A percentile compares a stretch with the other conserved stretches of the same genome.
These are phyloP conservation scores for Rhododendron henanense DNA, from an alignment of 148 eudicot species.

Conservation along the genomic window DNA sequence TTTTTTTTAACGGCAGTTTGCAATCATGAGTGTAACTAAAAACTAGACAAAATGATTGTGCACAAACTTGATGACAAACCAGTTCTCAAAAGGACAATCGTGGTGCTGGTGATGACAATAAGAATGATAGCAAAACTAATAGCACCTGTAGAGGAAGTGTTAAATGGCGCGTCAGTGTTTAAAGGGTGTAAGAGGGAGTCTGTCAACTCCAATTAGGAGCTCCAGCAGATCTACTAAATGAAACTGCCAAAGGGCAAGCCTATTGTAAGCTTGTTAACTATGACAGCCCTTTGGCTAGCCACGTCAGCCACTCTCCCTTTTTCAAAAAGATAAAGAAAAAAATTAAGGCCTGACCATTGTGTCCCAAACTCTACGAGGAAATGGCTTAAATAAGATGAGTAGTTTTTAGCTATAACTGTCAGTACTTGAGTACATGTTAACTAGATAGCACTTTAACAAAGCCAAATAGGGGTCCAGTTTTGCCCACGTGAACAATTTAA, in stretches of 20 bases:
- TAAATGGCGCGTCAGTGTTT: not conserved
- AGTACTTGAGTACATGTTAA: not conserved
- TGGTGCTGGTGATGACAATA: constrained; percentile 1
- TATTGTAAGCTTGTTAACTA: not conserved
- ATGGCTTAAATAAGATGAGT: not conserved
- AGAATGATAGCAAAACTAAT: not conserved
- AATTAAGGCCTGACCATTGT: not conserved
- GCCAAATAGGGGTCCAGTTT: not conserved
- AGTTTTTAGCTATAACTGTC: not conserved
- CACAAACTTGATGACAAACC: not conserved
- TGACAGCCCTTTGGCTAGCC: not conserved
- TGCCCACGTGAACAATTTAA: not conserved
- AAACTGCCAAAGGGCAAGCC: not conserved
- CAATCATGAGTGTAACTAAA: not conserved
- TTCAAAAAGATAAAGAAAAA: not conserved
- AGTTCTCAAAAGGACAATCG: not conserved
- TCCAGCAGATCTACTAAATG: not conserved
- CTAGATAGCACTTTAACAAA: not conserved
- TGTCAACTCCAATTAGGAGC: not conserved
- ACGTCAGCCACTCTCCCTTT: not conserved
- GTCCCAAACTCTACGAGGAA: not conserved
- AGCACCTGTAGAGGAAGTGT: not conserved
- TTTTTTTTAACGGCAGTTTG: no score
- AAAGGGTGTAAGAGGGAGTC: not conserved
- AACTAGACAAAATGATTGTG: not conserved